phyloP scores from a whole-genome alignment of 805 yeast genomes.

The Lipomyces yamanashiensis region DNA sequence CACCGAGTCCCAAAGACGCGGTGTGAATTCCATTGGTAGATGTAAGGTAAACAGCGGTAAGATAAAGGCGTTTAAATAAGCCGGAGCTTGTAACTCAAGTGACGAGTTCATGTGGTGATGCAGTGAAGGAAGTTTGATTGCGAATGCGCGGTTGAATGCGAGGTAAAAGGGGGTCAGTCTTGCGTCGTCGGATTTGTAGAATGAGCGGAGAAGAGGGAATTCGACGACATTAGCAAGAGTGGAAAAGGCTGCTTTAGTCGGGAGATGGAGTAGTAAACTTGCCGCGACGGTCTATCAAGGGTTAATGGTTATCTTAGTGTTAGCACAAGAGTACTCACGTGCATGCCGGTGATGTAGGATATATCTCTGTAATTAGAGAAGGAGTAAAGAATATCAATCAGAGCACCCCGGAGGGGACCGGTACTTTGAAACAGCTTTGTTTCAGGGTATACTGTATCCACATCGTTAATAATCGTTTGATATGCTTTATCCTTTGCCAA shows the following conservation, averaged over 20 bases:
- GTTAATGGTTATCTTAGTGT: neutral
- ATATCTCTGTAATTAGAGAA: constrained; percentile 41
- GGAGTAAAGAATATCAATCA: constrained; percentile 47
- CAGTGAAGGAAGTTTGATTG: constrained; percentile 52
- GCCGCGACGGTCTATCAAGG: constrained; percentile 46
- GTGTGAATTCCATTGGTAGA: constrained; percentile 53
- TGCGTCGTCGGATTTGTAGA: constrained; percentile 43
- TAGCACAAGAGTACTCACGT: constrained; percentile 28
- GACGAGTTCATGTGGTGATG: constrained; percentile 55
- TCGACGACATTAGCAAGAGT: constrained; percentile 50
- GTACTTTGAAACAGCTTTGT: constrained; percentile 46
- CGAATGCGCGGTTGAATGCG: constrained; percentile 56
- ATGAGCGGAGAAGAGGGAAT: constrained; percentile 45
- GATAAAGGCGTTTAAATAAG: constrained; percentile 53
- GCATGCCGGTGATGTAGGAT: constrained; percentile 47
- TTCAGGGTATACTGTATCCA: constrained; percentile 46
- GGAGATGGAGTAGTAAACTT: constrained; percentile 48
- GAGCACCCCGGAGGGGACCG: constrained; percentile 45
- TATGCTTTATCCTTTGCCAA: constrained; percentile 20
- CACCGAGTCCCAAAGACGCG: constrained; percentile 61
- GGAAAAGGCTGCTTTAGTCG: constrained; percentile 48
- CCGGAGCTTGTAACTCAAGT: constrained; percentile 49
- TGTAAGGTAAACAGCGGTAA: constrained; percentile 52
- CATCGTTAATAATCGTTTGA: constrained; percentile 37
- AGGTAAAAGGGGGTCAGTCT: constrained; percentile 49